Conservation (phyloP, 139 green algal species). For the Volvox reticuliferus region DNA sequence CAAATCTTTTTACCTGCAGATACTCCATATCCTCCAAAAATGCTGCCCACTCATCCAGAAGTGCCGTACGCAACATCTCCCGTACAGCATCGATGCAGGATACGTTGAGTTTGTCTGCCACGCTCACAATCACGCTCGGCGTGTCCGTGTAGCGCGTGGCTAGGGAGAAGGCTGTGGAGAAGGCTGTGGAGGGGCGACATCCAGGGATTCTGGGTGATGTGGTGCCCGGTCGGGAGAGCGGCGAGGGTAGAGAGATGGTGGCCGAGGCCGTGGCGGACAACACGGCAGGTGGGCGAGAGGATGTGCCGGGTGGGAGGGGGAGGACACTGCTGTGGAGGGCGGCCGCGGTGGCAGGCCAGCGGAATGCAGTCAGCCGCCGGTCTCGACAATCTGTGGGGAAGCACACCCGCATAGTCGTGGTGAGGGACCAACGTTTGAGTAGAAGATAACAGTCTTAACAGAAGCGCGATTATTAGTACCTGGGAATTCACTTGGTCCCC, state of each 20-base stretch:
- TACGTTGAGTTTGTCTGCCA: slow-evolving; percentile 55
- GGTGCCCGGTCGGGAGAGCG: slow-evolving; percentile 20
- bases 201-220: not conserved
- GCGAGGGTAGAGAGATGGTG: not conserved
- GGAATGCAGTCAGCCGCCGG: not conserved
- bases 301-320: slow-evolving; percentile 5
- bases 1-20: slow-evolving; percentile 26
- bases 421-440: too few species aligned
- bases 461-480: too few species aligned
- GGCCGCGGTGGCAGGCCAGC: slow-evolving; percentile 10
- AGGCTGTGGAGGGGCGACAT: slow-evolving; percentile 12
- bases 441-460: too few species aligned
- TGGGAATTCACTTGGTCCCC: too few species aligned
- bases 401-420: too few species aligned
- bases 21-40: slow-evolving; percentile 63
- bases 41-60: slow-evolving; percentile 49
- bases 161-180: slow-evolving; percentile 11
- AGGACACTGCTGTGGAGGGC: not conserved
- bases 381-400: not conserved
- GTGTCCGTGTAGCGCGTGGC: slow-evolving; percentile 32
- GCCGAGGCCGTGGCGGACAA: slow-evolving; percentile 34
- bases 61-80: slow-evolving; percentile 26
- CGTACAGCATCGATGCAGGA: slow-evolving; percentile 54
- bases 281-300: slow-evolving; percentile 8
- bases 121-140: slow-evolving; percentile 13